These are phyloP conservation scores for Chlorella variabilis DNA, from an alignment of 163 green algal genomes.

Conservation along the genomic window DNA sequence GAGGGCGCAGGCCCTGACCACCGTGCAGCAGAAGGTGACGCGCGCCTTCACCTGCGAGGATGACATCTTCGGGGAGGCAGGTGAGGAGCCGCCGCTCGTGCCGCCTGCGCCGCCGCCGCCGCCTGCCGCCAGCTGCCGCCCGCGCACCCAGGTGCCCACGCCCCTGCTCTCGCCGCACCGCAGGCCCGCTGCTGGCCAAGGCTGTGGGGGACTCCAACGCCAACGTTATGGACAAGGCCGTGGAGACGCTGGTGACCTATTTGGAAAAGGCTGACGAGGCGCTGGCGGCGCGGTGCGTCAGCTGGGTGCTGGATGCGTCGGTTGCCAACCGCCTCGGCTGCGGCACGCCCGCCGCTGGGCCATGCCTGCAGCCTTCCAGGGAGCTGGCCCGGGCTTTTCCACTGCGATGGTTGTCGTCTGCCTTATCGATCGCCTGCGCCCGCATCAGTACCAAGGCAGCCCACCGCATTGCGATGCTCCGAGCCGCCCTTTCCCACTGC, in stretches of 20 bases:
- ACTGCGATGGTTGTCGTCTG: too few relatives aligned
- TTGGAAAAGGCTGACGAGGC: constrained; percentile 69
- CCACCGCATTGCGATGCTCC: too few relatives aligned
- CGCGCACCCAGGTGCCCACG: not conserved
- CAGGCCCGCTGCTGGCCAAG: constrained; percentile 87
- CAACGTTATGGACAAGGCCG: constrained; percentile 87
- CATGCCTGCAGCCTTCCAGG: too few relatives aligned
- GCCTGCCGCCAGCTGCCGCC: not conserved
- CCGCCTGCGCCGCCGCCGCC: not conserved
- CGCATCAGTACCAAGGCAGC: too few relatives aligned
- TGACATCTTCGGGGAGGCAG: constrained; percentile 68
- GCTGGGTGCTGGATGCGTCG: not conserved
- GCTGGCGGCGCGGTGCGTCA: constrained; percentile 65
- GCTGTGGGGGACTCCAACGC: constrained; percentile 90
- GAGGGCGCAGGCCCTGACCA: constrained; percentile 81
- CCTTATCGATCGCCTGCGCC: too few relatives aligned
- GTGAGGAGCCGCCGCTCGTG: constrained; percentile 47
- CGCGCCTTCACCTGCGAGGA: constrained; percentile 73
- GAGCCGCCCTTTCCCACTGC: too few relatives aligned
- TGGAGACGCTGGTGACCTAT: constrained; percentile 84
- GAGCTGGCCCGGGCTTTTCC: too few relatives aligned
- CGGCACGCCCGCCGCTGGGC: too few relatives aligned
- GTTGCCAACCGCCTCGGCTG: constrained; percentile 23
- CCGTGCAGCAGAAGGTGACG: constrained; percentile 68
- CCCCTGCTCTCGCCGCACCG: not conserved